Evolutionary conservation across 2,329 filamentous ascomycete species (phyloP).

Genomic region (Colletotrichum nymphaeae): DNA sequence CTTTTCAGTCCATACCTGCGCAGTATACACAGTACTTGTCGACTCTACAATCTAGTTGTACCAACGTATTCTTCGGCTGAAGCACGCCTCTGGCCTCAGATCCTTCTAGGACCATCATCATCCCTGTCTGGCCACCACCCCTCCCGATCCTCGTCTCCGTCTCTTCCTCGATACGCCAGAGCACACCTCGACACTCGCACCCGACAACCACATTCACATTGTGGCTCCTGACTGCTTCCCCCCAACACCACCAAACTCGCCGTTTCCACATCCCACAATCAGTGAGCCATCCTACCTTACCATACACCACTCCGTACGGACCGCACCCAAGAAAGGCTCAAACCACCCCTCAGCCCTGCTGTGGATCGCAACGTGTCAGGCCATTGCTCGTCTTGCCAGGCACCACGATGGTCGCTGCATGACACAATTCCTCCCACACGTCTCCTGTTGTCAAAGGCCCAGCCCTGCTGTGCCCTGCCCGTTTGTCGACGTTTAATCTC

Average conservation of each 20-base stretch:
- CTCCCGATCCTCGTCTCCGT: neutral
- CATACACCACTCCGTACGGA: no score
- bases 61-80: neutral
- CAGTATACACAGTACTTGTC: neutral
- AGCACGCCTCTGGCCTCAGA: slow-evolving; percentile 13
- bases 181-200: neutral
- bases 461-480: slow-evolving; percentile 32
- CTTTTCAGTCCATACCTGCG: neutral
- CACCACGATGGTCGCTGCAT: slow-evolving; percentile 35
- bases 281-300: neutral
- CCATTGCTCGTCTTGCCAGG: slow-evolving; percentile 25
- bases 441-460: slow-evolving; percentile 32
- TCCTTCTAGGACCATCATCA: slow-evolving; percentile 17
- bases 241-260: neutral
- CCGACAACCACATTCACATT: neutral
- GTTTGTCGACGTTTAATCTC: slow-evolving; percentile 36
- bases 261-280: neutral
- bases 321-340: neutral
- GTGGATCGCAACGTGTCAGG: slow-evolving; percentile 33
- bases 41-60: neutral
- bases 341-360: slow-evolving; percentile 30
- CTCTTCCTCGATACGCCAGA: no score
- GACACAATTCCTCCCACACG: slow-evolving; percentile 32
- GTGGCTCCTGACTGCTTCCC: neutral
- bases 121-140: slow-evolving; percentile 18